phyloP scores from a whole-genome alignment of 2,329 filamentous ascomycete genomes.

The Microdochium bolleyi region DNA sequence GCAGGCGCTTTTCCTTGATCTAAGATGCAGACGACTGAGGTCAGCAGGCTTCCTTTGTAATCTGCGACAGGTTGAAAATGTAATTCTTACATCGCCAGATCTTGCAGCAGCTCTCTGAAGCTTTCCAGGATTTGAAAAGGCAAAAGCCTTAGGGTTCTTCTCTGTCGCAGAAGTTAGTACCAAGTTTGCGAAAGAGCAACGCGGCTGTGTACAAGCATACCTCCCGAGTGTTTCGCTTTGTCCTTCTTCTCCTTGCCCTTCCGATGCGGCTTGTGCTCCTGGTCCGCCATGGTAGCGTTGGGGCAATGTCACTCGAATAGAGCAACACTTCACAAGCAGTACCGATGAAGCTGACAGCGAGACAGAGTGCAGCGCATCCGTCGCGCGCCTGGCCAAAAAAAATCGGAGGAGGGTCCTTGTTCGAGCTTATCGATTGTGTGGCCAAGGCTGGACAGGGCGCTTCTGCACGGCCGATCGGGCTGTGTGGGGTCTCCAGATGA shows the following conservation, averaged over 20 bases:
- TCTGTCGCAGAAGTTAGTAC: conserved; percentile 36
- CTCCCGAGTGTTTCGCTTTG: conserved; percentile 47
- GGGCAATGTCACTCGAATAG: not conserved
- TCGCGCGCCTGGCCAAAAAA: too few relatives aligned
- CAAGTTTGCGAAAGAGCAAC: not conserved
- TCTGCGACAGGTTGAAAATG: not conserved
- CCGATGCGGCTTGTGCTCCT: conserved; percentile 78
- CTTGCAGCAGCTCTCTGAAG: conserved; percentile 67
- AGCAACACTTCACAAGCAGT: not conserved
- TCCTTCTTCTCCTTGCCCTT: conserved; percentile 81
- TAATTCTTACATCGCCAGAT: conserved; percentile 14
- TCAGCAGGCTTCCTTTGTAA: not conserved
- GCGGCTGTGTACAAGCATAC: conserved; percentile 11
- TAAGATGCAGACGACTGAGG: not conserved
- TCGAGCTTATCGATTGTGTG: too few relatives aligned
- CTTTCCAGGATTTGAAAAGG: conserved; percentile 73
- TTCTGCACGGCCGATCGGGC: too few relatives aligned
- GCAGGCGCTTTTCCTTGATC: conserved; percentile 81
- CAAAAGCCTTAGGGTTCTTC: conserved; percentile 84
- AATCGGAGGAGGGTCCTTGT: too few relatives aligned
- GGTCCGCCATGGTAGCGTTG: conserved; percentile 61
- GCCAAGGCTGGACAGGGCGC: too few relatives aligned
- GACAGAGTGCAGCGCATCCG: too few relatives aligned
- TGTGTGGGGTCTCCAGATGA: too few relatives aligned
- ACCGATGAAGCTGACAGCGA: too few relatives aligned